These are phyloP conservation scores for Tilletiaria anomala DNA, from an alignment of 1,284 basidiomycete species.

Conservation along the genomic window DNA sequence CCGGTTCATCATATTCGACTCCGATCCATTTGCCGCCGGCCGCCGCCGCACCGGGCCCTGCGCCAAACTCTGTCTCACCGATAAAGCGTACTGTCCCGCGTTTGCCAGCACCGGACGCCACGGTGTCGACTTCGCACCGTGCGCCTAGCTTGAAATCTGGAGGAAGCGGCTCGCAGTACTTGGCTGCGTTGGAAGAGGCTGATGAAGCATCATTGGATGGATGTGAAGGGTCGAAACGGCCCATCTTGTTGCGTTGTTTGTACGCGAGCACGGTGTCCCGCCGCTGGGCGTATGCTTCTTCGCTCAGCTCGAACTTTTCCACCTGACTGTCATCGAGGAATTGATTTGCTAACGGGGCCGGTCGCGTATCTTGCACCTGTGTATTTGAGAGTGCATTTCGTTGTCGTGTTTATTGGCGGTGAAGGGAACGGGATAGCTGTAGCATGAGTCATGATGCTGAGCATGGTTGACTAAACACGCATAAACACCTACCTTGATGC, in stretches of 20 bases:
- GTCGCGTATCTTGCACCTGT: no score
- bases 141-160: slow-evolving; percentile 51
- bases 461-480: no score
- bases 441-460: no score
- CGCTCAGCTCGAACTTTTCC: slow-evolving; percentile 86
- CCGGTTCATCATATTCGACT: slow-evolving; percentile 86
- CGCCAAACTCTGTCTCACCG: slow-evolving; percentile 59
- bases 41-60: background rate
- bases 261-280: slow-evolving; percentile 55
- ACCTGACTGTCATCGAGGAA: slow-evolving; percentile 60
- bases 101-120: slow-evolving; percentile 14
- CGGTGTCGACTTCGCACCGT: slow-evolving; percentile 68
- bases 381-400: no score
- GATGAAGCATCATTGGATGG: slow-evolving; percentile 37
- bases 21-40: slow-evolving; percentile 64
- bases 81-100: slow-evolving; percentile 75
- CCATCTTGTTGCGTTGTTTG: slow-evolving; percentile 74
- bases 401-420: no score
- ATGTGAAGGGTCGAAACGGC: slow-evolving; percentile 53
- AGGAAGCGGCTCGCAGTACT: slow-evolving; percentile 3
- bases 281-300: slow-evolving; percentile 64
- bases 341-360: no score
- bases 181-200: slow-evolving; percentile 5
- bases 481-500: no score
- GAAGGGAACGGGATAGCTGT: no score